These are phyloP conservation scores for Coemansia sp. DNA, from an alignment of 192 early-diverging fungal genomes.

Conservation along the genomic window DNA sequence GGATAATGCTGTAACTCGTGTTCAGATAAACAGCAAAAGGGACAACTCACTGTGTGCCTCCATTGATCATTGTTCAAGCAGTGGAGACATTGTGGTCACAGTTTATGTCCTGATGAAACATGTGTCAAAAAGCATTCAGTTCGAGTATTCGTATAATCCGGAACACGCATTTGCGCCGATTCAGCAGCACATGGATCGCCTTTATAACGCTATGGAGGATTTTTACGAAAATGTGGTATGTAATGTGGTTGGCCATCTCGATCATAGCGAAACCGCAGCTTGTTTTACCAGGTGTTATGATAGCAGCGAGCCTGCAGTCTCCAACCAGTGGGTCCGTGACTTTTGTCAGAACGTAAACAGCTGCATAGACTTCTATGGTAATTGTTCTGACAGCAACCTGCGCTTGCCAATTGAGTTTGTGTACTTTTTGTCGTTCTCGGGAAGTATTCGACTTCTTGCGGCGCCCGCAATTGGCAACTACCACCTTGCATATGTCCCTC, in stretches of 20 bases:
- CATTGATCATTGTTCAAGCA: neutral
- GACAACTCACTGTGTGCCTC: neutral
- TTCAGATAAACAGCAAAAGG: neutral
- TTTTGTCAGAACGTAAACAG: slow-evolving; percentile 76
- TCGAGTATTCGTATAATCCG: slow-evolving; percentile 13
- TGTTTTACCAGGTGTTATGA: neutral
- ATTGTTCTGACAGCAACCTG: slow-evolving; percentile 55
- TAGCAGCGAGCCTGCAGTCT: slow-evolving; percentile 10
- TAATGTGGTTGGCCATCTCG: neutral
- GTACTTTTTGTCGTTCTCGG: slow-evolving; percentile 76
- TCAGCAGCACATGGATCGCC: slow-evolving; percentile 11
- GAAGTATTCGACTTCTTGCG: slow-evolving; percentile 75
- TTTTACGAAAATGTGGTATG: slow-evolving; percentile 7
- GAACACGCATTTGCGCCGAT: slow-evolving; percentile 11
- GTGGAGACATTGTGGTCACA: neutral
- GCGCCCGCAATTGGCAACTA: slow-evolving; percentile 86
- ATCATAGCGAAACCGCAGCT: neutral
- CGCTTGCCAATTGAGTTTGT: slow-evolving; percentile 89
- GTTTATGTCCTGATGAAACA: neutral
- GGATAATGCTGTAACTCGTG: neutral
- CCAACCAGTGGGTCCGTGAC: slow-evolving; percentile 81
- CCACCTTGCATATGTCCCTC: slow-evolving; percentile 81
- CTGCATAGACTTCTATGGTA: slow-evolving; percentile 56
- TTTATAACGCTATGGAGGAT: neutral
- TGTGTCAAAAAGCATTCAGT: neutral